Conservation (phyloP, 2,329 filamentous ascomycete genomes). For the Aspergillus fijiensis region DNA sequence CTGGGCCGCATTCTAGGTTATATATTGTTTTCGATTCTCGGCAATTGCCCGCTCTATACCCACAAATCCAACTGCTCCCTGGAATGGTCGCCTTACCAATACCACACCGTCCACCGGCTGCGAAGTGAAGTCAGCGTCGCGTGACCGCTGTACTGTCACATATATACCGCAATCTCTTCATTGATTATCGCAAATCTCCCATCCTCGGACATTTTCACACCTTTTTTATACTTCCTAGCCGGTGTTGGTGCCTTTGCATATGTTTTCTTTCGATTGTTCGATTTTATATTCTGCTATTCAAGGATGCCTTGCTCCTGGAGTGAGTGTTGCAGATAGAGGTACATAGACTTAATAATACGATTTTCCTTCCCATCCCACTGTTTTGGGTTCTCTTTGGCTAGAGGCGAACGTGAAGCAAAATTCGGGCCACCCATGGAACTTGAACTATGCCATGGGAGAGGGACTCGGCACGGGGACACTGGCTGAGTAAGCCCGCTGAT, state of each 20-base stretch:
- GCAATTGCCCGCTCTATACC: not conserved
- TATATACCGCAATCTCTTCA: too few species aligned
- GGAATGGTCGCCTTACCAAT: not conserved
- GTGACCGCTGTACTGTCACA: not conserved
- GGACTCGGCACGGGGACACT: not conserved
- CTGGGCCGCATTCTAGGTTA: not conserved
- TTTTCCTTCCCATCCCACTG: not conserved
- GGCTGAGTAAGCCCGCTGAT: not conserved
- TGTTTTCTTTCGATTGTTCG: slow-evolving; percentile 3
- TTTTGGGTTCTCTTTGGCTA: not conserved
- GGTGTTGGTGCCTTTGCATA: slow-evolving; percentile 11
- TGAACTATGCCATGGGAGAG: not conserved
- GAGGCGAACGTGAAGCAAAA: not conserved
- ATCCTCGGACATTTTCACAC: not conserved
- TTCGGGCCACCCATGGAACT: not conserved
- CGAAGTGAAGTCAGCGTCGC: not conserved
- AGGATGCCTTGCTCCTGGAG: slow-evolving; percentile 14
- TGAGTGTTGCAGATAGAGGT: slow-evolving; percentile 17
- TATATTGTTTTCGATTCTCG: not conserved
- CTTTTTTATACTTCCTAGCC: not conserved
- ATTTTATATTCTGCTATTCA: slow-evolving; percentile 4
- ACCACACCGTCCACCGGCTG: not conserved
- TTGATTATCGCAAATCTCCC: too few species aligned
- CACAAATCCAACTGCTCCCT: not conserved
- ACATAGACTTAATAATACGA: slow-evolving; percentile 21